Evolutionary conservation across 2,329 filamentous ascomycete species (phyloP), one percentile per base, ranked within the genome.

Genomic region (Alternaria panax): DNA sequence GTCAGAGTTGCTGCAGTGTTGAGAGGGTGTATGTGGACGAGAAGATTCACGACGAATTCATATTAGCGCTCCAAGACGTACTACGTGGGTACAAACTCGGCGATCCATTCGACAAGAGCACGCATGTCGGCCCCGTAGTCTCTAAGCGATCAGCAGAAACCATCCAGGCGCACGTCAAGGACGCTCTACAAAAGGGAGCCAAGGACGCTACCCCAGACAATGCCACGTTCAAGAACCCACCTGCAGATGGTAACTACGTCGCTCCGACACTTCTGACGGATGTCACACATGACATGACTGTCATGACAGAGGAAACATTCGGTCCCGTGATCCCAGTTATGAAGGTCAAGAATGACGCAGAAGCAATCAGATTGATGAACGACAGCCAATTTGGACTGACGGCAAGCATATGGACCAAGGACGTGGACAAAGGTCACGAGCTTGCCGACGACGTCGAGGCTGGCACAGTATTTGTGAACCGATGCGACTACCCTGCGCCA

Each of bases 331-430:
- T 98, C 69, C 90, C 93, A 1, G 87, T 97, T 18, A 92, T 94
- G 88, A 92, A 91, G 78, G 93, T 97, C 62, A 87, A 87, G 73
- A 83, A 83, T 67, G 94, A 97, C 72, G 86, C 86, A 18, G 92
- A 97, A 79, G 94, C 94, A 2, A 81, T 97, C 62, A 81, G 83
- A 67, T 81, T 94, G 51, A 97, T 98, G 93, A 97, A 97, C 72
- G 93, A 97, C 76, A 95, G 92, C 80, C 89, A 96, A 66, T 96
- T 96, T 75, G 94, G 94, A 5, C 84, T 98, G 62, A 97, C 94
- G 4, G 94, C 93, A n/a, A 96, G 92, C 72, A 93, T 98, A 71
- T 98, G 94, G 94, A 97, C 93, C 58, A 96, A 95, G 78, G 92
- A 98, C 74, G 87, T 88, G 2, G 84, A 82, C 45, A 89, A 85